Conservation (phyloP, 108 stramenopile genomes). For the Parietichytrium sp. region DNA sequence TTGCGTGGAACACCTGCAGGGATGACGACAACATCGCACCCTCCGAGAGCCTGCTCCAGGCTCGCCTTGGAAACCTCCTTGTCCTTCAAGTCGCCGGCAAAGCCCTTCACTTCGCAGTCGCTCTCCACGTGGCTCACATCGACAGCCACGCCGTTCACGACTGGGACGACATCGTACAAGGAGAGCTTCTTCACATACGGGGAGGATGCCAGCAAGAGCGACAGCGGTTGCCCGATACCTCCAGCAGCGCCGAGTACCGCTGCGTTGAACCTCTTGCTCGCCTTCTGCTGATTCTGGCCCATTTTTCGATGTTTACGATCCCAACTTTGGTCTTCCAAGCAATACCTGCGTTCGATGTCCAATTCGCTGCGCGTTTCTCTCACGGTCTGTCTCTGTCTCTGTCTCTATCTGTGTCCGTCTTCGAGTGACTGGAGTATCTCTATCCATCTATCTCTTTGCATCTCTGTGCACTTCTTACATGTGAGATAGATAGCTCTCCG, state of each 20-base stretch:
- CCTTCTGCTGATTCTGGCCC: constrained; percentile 24
- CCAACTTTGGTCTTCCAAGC: too few species aligned
- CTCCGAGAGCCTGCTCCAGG: constrained; percentile 24
- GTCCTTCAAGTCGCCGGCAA: constrained; percentile 34
- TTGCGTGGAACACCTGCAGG: constrained; percentile 41
- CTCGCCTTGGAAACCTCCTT: background rate
- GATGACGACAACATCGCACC: constrained; percentile 41
- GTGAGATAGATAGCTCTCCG: too few species aligned
- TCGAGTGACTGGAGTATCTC: too few species aligned
- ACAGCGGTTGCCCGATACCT: constrained; percentile 40
- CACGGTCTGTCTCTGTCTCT: too few species aligned
- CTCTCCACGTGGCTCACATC: constrained; percentile 33
- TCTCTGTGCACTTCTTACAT: too few species aligned
- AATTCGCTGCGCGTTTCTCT: too few species aligned
- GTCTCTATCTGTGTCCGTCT: too few species aligned
- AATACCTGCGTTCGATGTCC: too few species aligned
- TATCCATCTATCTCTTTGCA: too few species aligned
- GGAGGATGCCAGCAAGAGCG: background rate
- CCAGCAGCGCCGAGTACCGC: constrained; percentile 46
- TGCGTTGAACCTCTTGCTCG: constrained; percentile 34
- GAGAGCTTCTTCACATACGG: constrained; percentile 23
- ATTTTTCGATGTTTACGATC: too few species aligned
- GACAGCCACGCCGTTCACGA: constrained; percentile 29
- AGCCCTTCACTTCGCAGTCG: background rate
- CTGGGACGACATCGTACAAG: constrained; percentile 43